These are phyloP conservation scores for Aspergillus sp. DNA, from an alignment of 2,329 filamentous ascomycete species.

Conservation along the genomic window DNA sequence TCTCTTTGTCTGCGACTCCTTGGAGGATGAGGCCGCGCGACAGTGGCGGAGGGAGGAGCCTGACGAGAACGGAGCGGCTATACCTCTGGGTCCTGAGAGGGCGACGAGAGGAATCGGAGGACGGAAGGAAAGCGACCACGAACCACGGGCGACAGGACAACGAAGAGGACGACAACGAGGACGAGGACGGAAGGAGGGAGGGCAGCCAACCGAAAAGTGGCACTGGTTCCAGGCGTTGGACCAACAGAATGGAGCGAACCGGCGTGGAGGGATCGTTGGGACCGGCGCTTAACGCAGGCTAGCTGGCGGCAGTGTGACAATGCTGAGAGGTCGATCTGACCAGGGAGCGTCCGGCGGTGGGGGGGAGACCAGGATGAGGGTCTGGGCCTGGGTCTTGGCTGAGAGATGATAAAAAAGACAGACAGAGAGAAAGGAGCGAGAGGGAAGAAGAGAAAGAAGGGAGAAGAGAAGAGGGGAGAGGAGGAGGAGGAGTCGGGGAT, in stretches of 20 bases:
- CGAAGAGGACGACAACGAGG: conserved; percentile 9
- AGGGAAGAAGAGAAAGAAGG: conserved; percentile 13
- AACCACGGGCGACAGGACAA: not conserved
- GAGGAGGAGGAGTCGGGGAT: conserved; percentile 12
- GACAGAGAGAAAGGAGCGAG: conserved; percentile 10
- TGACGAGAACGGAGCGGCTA: conserved; percentile 5
- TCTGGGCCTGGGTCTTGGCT: conserved; percentile 15
- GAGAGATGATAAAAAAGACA: conserved; percentile 6
- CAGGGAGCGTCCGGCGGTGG: conserved; percentile 17
- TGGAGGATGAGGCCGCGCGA: conserved; percentile 7
- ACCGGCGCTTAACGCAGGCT: conserved; percentile 25
- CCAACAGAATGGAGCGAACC: conserved; percentile 11
- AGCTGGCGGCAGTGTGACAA: conserved; percentile 25
- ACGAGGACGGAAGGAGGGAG: conserved; percentile 4
- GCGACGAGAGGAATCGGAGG: conserved; percentile 1
- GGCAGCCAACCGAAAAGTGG: conserved; percentile 12
- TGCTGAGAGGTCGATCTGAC: conserved; percentile 21
- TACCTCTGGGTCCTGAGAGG: conserved; percentile 1
- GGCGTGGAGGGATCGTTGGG: conserved; percentile 19
- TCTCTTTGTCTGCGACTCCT: conserved; percentile 8
- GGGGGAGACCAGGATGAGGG: conserved; percentile 21
- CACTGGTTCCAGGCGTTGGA: conserved; percentile 10
- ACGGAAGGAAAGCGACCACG: conserved; percentile 1
- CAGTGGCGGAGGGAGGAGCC: conserved; percentile 18
- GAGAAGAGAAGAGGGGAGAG: conserved; percentile 7